Evolutionary conservation across 768 basidiomycete genomes (phyloP), one percentile per base, ranked within the genome.

Genomic region (Serendipita sp.): DNA sequence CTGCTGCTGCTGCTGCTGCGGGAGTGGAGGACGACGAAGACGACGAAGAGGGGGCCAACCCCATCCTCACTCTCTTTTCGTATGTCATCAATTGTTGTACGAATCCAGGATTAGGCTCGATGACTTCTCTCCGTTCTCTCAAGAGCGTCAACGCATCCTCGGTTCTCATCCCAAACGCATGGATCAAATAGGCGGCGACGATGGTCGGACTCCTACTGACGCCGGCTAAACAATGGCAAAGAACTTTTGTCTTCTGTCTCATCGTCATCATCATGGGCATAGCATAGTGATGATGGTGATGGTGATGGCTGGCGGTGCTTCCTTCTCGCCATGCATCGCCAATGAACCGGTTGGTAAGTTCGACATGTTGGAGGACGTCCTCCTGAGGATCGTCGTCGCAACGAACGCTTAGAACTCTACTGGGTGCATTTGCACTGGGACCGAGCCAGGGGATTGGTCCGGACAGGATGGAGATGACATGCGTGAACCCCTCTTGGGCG

Each of bases 161-260:
- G 62, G 79, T 70, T 15, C 73, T 52, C 76, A 79, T 76, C 1
- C 68, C 70, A 7, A 66, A 68, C 48, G 66, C 58, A 52, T 72
- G 73, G 75, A 80, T 76, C 18, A 79, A 70, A 65, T 79, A 80
- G 28, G 73, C 78, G 1, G 71, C 69, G 56, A 79, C 72, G 45
- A 80, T 66, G 7, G 71, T 76, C 1, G 78, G 79, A 7, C 77
- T 78, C n/a, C 79, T 76, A 2, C 78, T 80, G 5, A 80, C 74
- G 11, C 73, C 79, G 1, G 78, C 79, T 1, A 72, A 73, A 68
- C 79, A 80, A 64, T 80, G 79, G 0, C 80, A 75, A 3, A 80
- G 71, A 41, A 79, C 74, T 63, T 67, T 72, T 23, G 16, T 60
- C 18, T 60, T 36, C 30, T 60, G 23, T 38, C 8, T 18, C n/a